phyloP scores from a whole-genome alignment of 306 rosid genomes.

The Clitoria ternatea region DNA sequence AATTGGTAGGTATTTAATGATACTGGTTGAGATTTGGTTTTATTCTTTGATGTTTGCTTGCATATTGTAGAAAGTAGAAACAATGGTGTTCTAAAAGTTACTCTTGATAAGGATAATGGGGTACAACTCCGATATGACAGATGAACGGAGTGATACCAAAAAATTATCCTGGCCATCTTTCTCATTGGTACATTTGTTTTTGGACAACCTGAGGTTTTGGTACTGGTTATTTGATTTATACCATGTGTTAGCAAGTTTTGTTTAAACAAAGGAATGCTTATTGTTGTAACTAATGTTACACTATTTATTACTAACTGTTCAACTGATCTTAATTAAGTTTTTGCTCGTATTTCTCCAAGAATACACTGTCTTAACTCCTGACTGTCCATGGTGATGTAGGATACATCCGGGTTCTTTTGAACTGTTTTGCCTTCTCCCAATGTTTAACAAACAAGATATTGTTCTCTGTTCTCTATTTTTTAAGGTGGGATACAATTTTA shows the following conservation, averaged over 20 bases:
- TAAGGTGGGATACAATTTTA: conserved; percentile 56
- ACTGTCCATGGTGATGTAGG: conserved; percentile 51
- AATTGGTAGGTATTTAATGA: conserved; percentile 62
- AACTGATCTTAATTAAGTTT: background rate
- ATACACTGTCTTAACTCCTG: conserved; percentile 22
- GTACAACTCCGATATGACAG: conserved; percentile 8
- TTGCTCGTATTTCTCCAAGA: background rate
- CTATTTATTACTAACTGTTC: conserved; percentile 1
- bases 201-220: background rate
- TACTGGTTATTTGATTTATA: background rate
- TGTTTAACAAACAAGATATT: conserved; percentile 77
- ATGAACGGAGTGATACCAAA: background rate
- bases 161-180: background rate
- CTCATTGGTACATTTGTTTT: background rate
- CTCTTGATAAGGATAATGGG: background rate
- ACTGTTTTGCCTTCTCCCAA: conserved; percentile 63
- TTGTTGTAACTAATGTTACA: background rate
- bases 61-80: conserved; percentile 16
- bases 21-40: conserved; percentile 19
- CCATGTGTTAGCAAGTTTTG: conserved; percentile 19
- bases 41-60: conserved; percentile 4
- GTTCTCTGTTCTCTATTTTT: conserved; percentile 72
- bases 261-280: conserved; percentile 3
- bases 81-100: background rate
- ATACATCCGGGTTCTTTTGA: conserved; percentile 73